phyloP scores from a whole-genome alignment of 179 eudicot species.

The Silene coronaria region DNA sequence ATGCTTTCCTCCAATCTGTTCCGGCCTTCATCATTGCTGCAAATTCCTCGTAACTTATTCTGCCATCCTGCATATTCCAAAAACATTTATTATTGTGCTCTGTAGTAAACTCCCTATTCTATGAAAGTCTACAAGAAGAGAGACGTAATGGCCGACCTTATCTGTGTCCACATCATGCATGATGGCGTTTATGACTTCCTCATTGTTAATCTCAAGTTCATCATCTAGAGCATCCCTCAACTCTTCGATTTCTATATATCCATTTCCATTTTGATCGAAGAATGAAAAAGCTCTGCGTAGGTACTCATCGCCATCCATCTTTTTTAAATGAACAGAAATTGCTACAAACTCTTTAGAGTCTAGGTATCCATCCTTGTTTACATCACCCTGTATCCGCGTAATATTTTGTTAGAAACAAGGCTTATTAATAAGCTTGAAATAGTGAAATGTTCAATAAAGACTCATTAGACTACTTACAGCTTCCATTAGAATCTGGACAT shows the following conservation, averaged over 20 bases:
- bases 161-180: constrained; percentile 86
- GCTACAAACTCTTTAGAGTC: constrained; percentile 70
- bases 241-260: constrained; percentile 73
- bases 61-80: constrained; percentile 47
- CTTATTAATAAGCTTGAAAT: not conserved
- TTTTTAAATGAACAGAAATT: constrained; percentile 60
- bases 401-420: not conserved
- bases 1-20: constrained; percentile 88
- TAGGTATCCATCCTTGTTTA: constrained; percentile 69
- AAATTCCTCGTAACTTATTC: constrained; percentile 68
- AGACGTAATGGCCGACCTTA: constrained; percentile 42
- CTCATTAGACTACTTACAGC: constrained; percentile 46
- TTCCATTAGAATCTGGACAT: constrained; percentile 77
- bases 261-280: constrained; percentile 59
- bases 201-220: constrained; percentile 52
- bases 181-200: constrained; percentile 73
- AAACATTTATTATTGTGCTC: not conserved
- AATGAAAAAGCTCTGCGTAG: constrained; percentile 61
- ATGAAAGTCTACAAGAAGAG: not conserved
- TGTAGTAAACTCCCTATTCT: not conserved
- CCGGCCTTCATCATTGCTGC: constrained; percentile 89
- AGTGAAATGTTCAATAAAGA: not conserved
- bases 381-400: constrained; percentile 54
- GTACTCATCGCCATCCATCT: constrained; percentile 73
- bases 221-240: constrained; percentile 58